phyloP scores from a whole-genome alignment of 169 alveolate genomes.

The Eimeria falciformis region DNA sequence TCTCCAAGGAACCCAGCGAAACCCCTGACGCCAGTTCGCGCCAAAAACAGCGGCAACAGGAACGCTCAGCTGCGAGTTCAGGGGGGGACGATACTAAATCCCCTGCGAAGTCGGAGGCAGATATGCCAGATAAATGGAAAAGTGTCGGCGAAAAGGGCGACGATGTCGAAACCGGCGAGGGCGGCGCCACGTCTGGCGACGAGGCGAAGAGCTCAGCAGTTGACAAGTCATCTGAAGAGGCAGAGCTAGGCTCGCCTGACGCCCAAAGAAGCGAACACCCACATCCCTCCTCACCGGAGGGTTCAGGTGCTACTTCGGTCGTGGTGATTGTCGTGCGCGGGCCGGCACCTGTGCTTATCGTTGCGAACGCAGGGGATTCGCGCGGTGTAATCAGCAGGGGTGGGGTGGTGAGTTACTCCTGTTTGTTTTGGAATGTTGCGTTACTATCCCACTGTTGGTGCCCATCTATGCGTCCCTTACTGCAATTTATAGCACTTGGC shows the following conservation, averaged over 20 bases:
- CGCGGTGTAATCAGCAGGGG: constrained; percentile 95
- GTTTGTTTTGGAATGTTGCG: no score
- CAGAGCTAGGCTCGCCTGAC: neutral
- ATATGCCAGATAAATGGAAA: constrained; percentile 63
- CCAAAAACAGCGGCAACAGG: neutral
- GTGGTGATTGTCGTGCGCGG: constrained; percentile 90
- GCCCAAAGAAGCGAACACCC: constrained; percentile 27
- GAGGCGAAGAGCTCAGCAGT: constrained; percentile 35
- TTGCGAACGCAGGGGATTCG: constrained; percentile 99
- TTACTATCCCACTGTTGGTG: neutral
- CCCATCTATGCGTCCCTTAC: neutral
- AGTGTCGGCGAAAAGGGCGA: constrained; percentile 70
- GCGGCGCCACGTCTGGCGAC: constrained; percentile 70
- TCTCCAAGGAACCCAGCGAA: no score
- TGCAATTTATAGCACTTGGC: neutral
- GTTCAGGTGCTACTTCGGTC: constrained; percentile 93
- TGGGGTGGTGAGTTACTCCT: constrained; percentile 80
- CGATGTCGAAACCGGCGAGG: constrained; percentile 79
- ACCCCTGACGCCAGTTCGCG: no score
- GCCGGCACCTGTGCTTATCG: constrained; percentile 83
- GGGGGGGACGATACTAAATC: neutral
- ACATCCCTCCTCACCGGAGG: constrained; percentile 80
- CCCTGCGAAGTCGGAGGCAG: neutral
- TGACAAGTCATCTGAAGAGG: neutral
- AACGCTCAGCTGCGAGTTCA: neutral